Percentiles rank a stretch among this genome's conserved stretches.
Conservation (phyloP, 495 filamentous ascomycete species). For the Neurospora sp. region DNA sequence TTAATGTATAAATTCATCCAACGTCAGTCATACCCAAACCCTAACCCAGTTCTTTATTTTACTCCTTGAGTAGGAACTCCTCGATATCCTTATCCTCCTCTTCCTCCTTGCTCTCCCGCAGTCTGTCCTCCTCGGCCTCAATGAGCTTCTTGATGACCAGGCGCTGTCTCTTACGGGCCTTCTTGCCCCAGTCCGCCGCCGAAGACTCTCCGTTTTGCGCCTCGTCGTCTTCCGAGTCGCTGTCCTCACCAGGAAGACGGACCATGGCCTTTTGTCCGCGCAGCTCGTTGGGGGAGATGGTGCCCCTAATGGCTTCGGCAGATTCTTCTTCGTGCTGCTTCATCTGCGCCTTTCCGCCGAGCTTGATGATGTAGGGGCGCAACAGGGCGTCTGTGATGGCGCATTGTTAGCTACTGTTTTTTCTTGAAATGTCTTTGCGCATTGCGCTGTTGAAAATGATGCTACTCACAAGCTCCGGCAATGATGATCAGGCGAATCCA, state of each 20-base stretch:
- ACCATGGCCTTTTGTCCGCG: constrained; percentile 31
- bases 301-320: constrained; percentile 19
- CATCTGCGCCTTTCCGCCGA: constrained; percentile 34
- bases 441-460: neutral
- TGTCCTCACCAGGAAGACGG: constrained; percentile 46
- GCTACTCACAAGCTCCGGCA: constrained; percentile 33
- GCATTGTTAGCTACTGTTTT: neutral
- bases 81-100: constrained; percentile 60
- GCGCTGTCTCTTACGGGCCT: constrained; percentile 52
- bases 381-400: constrained; percentile 45
- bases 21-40: neutral
- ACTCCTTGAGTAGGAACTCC: constrained; percentile 53
- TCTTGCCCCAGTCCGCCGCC: constrained; percentile 44
- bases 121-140: constrained; percentile 38
- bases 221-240: constrained; percentile 38
- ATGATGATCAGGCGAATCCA: constrained; percentile 54
- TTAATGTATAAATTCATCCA: neutral
- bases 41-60: neutral
- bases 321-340: constrained; percentile 36
- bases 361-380: constrained; percentile 53
- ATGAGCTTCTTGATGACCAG: constrained; percentile 48
- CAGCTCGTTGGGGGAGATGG: constrained; percentile 41
- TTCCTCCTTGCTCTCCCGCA: constrained; percentile 38
- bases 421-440: neutral
- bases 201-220: constrained; percentile 25